These are phyloP conservation scores for Cryptococcus amylolentus DNA, from an alignment of 1,284 basidiomycete species.

Conservation along the genomic window DNA sequence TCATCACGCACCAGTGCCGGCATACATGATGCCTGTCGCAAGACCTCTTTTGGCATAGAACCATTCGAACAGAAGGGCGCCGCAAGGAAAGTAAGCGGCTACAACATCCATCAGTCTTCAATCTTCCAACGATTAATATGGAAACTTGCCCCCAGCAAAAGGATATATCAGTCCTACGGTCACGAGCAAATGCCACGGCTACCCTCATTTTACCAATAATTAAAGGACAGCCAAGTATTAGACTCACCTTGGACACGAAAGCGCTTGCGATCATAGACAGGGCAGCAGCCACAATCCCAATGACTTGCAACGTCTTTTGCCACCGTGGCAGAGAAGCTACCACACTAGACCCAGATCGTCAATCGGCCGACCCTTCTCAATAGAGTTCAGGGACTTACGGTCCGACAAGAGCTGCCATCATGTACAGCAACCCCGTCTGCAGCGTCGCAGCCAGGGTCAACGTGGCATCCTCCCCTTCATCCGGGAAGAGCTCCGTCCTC, in stretches of 20 bases:
- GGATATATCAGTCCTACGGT: not conserved
- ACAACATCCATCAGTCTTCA: too few species aligned
- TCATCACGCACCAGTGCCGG: slow-evolving; percentile 14
- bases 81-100: slow-evolving; percentile 45
- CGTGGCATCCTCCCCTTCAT: slow-evolving; percentile 22
- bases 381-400: slow-evolving; percentile 25
- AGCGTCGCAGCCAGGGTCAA: slow-evolving; percentile 44
- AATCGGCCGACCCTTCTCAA: not conserved
- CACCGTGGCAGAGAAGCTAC: slow-evolving; percentile 28
- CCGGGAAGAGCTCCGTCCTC: slow-evolving; percentile 35
- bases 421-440: slow-evolving; percentile 43
- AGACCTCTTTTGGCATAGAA: slow-evolving; percentile 43
- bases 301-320: slow-evolving; percentile 21
- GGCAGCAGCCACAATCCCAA: slow-evolving; percentile 25
- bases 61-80: slow-evolving; percentile 47
- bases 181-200: not conserved
- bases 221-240: not conserved
- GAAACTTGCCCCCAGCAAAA: not conserved
- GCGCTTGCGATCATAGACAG: slow-evolving; percentile 29
- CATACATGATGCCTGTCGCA: slow-evolving; percentile 45
- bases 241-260: slow-evolving; percentile 30
- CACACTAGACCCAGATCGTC: slow-evolving; percentile 20
- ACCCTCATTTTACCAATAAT: not conserved
- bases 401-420: slow-evolving; percentile 32
- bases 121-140: too few species aligned